Base-by-base conservation (phyloP, 2,329 filamentous ascomycete species). In the Botrytis medusae region DNA sequence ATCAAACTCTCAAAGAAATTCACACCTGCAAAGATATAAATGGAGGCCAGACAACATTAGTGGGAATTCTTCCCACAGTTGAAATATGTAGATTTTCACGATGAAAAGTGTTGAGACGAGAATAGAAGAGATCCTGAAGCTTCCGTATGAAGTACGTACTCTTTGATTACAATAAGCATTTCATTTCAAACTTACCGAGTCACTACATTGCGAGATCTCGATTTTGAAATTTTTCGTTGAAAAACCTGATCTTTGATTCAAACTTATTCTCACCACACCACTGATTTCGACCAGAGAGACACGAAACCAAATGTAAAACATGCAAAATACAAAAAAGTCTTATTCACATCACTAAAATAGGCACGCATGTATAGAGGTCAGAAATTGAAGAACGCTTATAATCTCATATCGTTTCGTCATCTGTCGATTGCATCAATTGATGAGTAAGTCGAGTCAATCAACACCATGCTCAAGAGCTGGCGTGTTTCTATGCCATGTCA, bases 391-490 rank as follows among this genome's bases (percentile, higher is more conserved):
- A 42, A 57, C 34, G 37, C 65, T 57, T 42, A 32, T 16, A 69
- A 69, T 57, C 65, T 57, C 65, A 57, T 69, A 8, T 42, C 48
- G 54, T 69, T 69, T 48, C 65, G 40, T 32, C 65, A 57, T n/a
- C 18, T n/a, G 32, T 69, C 29, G 65, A 42, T 57, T 57, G 25
- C 48, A 69, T 69, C 40, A 57, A 57, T 42, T 25, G 48, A 69
- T 57, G 48, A 42, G 25, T 57, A n/a, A 42, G 37, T 69, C n/a
- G 48, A 68, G 22, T 37, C 34, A 42, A 67, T 32, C 64, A 29
- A 57, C 16, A 57, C 10, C 34, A 42, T 42, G 48, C 64, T 25
- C 34, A 32, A 69, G 34, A 32, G n/a, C 37, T 29, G 16, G n/a
- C 16, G 16, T 42, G 34, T 42, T 25, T 69, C 37, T 44, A 69